phyloP scores from a whole-genome alignment of 148 eudicot species.

The Rhododendron williamsianum region DNA sequence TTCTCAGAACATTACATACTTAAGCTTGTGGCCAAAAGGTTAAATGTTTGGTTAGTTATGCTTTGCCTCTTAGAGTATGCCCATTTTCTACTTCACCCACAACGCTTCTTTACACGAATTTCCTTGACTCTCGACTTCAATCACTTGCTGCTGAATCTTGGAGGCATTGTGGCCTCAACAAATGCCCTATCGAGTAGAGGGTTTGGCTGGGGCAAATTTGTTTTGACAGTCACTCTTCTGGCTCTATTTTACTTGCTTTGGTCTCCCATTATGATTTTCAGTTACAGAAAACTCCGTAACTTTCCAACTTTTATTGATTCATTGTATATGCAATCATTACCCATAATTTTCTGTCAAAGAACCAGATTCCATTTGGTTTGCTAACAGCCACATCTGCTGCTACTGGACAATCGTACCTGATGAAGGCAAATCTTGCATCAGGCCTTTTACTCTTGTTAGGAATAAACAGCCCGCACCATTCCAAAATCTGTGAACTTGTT shows the following conservation, averaged over 20 bases:
- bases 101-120: neutral
- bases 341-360: neutral
- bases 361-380: neutral
- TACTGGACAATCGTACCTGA: neutral
- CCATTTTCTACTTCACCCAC: neutral
- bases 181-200: neutral
- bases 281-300: neutral
- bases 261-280: neutral
- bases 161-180: neutral
- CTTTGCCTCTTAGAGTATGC: neutral
- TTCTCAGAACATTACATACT: neutral
- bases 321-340: neutral
- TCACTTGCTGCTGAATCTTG: neutral
- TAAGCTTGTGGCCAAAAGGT: neutral
- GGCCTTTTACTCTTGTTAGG: neutral
- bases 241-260: neutral
- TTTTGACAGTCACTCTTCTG: neutral
- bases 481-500: neutral
- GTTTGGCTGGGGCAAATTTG: neutral
- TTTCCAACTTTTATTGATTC: neutral
- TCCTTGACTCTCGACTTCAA: neutral
- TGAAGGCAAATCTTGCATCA: neutral
- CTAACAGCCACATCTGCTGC: neutral
- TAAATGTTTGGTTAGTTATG: neutral
- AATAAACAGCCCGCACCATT: neutral